Percentiles rank a stretch among this genome's conserved stretches.
Conservation (phyloP, 306 rosid species). For the Abrus precatorius region DNA sequence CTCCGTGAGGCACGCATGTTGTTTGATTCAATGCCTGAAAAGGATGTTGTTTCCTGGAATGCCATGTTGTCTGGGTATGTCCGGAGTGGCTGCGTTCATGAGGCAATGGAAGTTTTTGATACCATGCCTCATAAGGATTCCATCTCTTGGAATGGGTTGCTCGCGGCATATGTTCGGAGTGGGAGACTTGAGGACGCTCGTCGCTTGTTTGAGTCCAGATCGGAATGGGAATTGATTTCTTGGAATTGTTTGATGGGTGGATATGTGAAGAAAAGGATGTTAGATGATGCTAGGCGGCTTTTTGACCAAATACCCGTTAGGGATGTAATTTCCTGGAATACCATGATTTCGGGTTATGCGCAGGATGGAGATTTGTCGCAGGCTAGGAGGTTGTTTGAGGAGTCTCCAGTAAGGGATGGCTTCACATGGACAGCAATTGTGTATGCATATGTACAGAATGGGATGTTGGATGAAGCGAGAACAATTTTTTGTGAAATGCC, state of each 20-base stretch:
- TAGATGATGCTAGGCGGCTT: conserved; percentile 63
- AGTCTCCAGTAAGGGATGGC: conserved; percentile 67
- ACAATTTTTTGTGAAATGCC: conserved; percentile 70
- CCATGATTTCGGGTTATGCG: conserved; percentile 81
- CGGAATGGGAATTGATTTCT: conserved; percentile 68
- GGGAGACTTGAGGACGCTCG: conserved; percentile 71
- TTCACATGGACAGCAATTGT: conserved; percentile 82
- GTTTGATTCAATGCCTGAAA: conserved; percentile 72
- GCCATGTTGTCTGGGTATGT: conserved; percentile 86
- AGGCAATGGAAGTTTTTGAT: conserved; percentile 69
- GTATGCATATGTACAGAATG: conserved; percentile 74
- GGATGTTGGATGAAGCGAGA: conserved; percentile 74
- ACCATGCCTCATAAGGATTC: conserved; percentile 67
- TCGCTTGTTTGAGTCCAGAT: conserved; percentile 60
- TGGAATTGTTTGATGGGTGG: conserved; percentile 95
- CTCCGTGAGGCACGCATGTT: conserved; percentile 65
- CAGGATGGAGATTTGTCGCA: conserved; percentile 64
- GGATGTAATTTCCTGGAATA: conserved; percentile 80
- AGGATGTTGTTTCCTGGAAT: conserved; percentile 84
- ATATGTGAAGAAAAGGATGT: conserved; percentile 64
- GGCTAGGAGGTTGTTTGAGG: conserved; percentile 72
- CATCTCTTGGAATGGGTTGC: conserved; percentile 82
- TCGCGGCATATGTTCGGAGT: conserved; percentile 76
- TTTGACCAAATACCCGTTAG: conserved; percentile 70
- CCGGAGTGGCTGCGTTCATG: conserved; percentile 67